Evolutionary conservation across 2,329 filamentous ascomycete species (phyloP).

Genomic region (Aspergillus novofumigatus): DNA sequence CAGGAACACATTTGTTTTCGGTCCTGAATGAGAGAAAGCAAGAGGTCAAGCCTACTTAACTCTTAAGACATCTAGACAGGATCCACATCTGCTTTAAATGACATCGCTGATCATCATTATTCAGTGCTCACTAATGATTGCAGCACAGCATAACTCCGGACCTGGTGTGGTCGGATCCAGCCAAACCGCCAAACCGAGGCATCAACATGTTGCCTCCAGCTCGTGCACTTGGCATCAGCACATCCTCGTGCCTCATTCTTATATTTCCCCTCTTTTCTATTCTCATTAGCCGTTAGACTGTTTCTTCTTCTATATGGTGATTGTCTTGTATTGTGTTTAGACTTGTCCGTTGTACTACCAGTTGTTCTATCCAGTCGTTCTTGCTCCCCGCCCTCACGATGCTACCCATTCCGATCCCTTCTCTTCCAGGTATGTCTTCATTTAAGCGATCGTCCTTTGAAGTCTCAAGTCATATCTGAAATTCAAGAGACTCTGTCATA

Average conservation of each 20-base stretch:
- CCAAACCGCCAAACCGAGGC: neutral
- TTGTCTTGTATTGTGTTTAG: neutral
- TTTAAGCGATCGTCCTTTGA: neutral
- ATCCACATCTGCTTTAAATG: neutral
- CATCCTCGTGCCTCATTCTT: neutral
- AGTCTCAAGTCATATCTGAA: neutral
- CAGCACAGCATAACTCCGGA: neutral
- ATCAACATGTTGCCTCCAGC: conserved; percentile 1
- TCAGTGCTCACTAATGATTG: neutral
- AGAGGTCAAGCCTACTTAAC: too few species aligned
- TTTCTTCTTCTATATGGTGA: neutral
- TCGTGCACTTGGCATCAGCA: neutral
- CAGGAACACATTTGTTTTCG: too few species aligned
- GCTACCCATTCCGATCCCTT: conserved; percentile 1
- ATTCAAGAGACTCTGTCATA: neutral
- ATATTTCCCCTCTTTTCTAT: neutral
- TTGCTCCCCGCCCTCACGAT: neutral
- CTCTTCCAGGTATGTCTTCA: conserved; percentile 15
- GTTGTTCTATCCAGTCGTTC: neutral
- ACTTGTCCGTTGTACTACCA: neutral
- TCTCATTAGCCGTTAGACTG: neutral
- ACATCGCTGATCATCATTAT: neutral
- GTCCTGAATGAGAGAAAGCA: neutral
- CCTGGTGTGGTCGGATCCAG: neutral
- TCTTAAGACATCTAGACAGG: neutral